Evolutionary conservation across 2,329 filamentous ascomycete species (phyloP).

Genomic region (Xylaria sp.): DNA sequence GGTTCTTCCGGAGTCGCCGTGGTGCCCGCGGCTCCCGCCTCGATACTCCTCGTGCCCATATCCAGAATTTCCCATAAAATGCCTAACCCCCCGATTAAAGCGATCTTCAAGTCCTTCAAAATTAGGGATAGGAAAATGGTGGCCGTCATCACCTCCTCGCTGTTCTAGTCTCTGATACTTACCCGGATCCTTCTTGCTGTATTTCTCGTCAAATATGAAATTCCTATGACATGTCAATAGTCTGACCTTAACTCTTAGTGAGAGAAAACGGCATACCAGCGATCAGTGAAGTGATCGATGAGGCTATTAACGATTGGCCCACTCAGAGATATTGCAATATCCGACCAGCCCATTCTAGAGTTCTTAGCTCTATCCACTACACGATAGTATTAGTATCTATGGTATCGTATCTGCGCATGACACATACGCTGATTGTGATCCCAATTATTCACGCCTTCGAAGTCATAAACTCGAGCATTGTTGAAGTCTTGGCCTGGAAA

Average conservation of each 20-base stretch:
- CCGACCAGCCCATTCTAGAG: slow-evolving; percentile 92
- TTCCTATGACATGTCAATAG: slow-evolving; percentile 57
- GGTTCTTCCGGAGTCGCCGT: slow-evolving; percentile 38
- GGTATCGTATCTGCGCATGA: background rate
- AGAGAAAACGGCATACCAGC: slow-evolving; percentile 63
- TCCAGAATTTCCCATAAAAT: slow-evolving; percentile 45
- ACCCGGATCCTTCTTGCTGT: slow-evolving; percentile 57
- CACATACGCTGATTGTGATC: slow-evolving; percentile 75
- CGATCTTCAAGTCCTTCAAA: slow-evolving; percentile 52
- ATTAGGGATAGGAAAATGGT: slow-evolving; percentile 17
- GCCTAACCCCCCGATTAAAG: slow-evolving; percentile 48
- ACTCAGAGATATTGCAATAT: slow-evolving; percentile 77
- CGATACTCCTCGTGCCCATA: slow-evolving; percentile 21
- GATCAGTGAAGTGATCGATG: slow-evolving; percentile 77
- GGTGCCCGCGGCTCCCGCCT: slow-evolving; percentile 22
- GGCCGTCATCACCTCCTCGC: slow-evolving; percentile 26
- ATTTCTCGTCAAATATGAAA: slow-evolving; percentile 86
- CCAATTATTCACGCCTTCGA: slow-evolving; percentile 77
- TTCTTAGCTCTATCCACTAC: slow-evolving; percentile 75
- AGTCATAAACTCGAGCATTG: slow-evolving; percentile 84
- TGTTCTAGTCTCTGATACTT: slow-evolving; percentile 51
- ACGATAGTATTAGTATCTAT: background rate
- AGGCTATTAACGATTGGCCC: slow-evolving; percentile 79
- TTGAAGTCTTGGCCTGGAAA: slow-evolving; percentile 95
- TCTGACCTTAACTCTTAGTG: background rate